Evolutionary conservation across 306 rosid genomes (phyloP), one percentile per base, ranked within the genome.

Genomic region (Crotalaria pallida): DNA sequence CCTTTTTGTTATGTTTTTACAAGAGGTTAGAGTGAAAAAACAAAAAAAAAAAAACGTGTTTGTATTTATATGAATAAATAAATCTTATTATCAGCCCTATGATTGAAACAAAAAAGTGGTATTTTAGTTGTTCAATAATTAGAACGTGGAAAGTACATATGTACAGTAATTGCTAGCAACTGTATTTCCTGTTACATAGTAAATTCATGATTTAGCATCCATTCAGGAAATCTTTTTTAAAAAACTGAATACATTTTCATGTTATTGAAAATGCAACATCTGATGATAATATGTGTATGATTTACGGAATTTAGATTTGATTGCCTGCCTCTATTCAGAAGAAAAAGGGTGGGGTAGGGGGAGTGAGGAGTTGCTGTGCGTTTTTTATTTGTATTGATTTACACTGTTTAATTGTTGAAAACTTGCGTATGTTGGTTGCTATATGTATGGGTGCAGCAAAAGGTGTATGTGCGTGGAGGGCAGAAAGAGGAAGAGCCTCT

Each of bases 381-480:
- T 36, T 3, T 48, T 21, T 16, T n/a, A 27, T 23, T 58, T 76
- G 65, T n/a, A n/a, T 60, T 41, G 58, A 50, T 22, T 13, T 10
- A 8, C 58, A 21, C 15, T 48, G 50, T 65, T 66, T 10, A 58
- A 40, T 73, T 50, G 60, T 6, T 73, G 69, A 72, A 45, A 38
- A 56, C 50, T 43, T 78, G 67, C n/a, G 3, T 11, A 2, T 67
- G 73, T 72, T 66, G n/a, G 26, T n/a, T n/a, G n/a, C n/a, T n/a
- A n/a, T n/a, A n/a, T n/a, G n/a, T n/a, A 31, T 63, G 80, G 80
- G 1, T 74, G 34, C 70, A 82, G 86, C 86, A 82, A 67, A 82
- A 82, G 83, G 86, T 82, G 2, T 82, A 79, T 75, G 86, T 82
- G 18, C 81, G 81, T 6, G 86, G 86, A 82, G 83, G 81, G 57